Percentiles rank a stretch among this genome's conserved stretches.
Evolutionary conservation across 768 basidiomycete genomes (phyloP).

Genomic region (Ramaria sp.): DNA sequence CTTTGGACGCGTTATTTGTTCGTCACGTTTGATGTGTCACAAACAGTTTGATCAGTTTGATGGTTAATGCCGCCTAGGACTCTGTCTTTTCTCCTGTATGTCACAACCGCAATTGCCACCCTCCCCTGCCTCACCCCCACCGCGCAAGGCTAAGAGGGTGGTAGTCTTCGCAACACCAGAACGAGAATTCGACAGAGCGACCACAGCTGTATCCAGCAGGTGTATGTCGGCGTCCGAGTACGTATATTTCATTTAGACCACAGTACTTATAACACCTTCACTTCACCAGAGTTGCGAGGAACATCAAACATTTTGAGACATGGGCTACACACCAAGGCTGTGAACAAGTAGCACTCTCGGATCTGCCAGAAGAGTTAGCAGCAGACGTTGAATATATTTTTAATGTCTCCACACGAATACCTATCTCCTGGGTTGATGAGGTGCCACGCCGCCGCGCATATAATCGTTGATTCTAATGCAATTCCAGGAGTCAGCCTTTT

Average conservation of each 20-base stretch:
- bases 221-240: constrained; percentile 39
- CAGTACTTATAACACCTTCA: not conserved
- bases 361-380: constrained; percentile 31
- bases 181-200: not conserved
- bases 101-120: constrained; percentile 5
- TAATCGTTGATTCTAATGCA: not conserved
- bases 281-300: constrained; percentile 34
- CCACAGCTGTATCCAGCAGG: constrained; percentile 10
- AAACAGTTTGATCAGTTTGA: too few relatives aligned
- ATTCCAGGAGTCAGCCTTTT: constrained; percentile 18
- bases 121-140: constrained; percentile 5
- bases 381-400: constrained; percentile 29
- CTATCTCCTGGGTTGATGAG: constrained; percentile 32
- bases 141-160: not conserved
- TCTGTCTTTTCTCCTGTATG: constrained; percentile 4
- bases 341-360: constrained; percentile 36
- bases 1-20: constrained; percentile 1
- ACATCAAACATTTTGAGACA: constrained; percentile 36
- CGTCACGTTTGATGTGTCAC: not conserved
- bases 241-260: constrained; percentile 10
- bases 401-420: constrained; percentile 23
- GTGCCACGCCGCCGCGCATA: constrained; percentile 16
- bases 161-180: not conserved
- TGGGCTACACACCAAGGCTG: constrained; percentile 40
- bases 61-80: not conserved